phyloP scores from a whole-genome alignment of 768 basidiomycete species.

The Leucogyrophana mollusca region DNA sequence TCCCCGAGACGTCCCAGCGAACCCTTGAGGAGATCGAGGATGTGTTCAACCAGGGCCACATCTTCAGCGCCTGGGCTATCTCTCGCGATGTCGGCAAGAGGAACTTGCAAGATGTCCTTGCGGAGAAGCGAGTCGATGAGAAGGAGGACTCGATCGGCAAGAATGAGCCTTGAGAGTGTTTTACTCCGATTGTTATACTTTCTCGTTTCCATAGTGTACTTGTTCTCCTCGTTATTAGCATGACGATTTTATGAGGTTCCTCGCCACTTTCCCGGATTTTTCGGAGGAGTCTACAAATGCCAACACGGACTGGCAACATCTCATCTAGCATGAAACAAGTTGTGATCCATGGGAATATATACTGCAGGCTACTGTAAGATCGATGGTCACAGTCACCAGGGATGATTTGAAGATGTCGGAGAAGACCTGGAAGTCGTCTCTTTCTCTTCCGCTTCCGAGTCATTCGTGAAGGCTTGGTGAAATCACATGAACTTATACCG shows the following conservation, averaged over 20 bases:
- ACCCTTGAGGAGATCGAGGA: constrained; percentile 81
- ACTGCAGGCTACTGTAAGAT: too few species aligned
- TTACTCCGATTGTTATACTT: neutral
- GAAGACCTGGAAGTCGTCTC: too few species aligned
- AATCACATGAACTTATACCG: too few species aligned
- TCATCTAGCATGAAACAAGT: too few species aligned
- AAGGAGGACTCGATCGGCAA: constrained; percentile 7
- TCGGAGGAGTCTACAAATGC: too few species aligned
- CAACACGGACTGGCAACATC: too few species aligned
- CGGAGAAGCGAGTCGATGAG: constrained; percentile 10
- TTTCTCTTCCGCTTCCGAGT: too few species aligned
- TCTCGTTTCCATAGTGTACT: constrained; percentile 2
- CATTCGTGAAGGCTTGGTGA: too few species aligned
- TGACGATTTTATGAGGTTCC: constrained; percentile 1
- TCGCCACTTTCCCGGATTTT: too few species aligned
- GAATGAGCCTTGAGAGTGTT: neutral
- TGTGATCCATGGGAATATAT: too few species aligned
- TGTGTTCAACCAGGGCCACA: constrained; percentile 67
- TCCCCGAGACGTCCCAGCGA: constrained; percentile 73
- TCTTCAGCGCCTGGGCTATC: constrained; percentile 72
- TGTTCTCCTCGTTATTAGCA: constrained; percentile 1
- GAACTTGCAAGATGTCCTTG: constrained; percentile 51
- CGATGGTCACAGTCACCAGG: too few species aligned
- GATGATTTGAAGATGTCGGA: too few species aligned
- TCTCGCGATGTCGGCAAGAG: constrained; percentile 60